Evolutionary conservation across 306 rosid species (phyloP), one percentile per base, ranked within the genome.

Genomic region (Clitoria ternatea): DNA sequence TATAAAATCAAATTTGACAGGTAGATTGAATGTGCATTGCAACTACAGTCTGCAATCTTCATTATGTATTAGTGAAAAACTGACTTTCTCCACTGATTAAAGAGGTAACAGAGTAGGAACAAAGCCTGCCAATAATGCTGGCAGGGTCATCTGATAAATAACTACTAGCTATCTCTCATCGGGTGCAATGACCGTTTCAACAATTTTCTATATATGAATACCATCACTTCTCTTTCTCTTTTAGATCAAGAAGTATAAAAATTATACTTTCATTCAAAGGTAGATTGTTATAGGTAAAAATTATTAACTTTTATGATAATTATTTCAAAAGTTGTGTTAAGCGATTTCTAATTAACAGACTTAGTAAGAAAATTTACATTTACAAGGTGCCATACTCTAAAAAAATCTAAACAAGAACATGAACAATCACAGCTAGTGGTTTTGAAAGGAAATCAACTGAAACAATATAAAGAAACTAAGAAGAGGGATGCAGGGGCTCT

Each of bases 171-270:
- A 27, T 19, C 79, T 40, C 24, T 77, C 72, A 77, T 77, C 64
- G 78, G 74, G 19, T 50, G 66, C 72, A 61, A 40, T 77, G 43
- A 61, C 77, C 72, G 82, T 64, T 59, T 39, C 13, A 76, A 66
- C 54, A 79, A 40, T 43, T 63, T 53, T 40, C 17, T 33, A 59
- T 32, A 2, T 44, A 45, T 44, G 37, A 60, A 29, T 13, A 6
- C 5, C 29, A 14, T 4, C 11, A 0, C 6, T 37, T 53, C 19
- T 13, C 61, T 24, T 23, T 14, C 29, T 24, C 12, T 37, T 18
- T 26, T 0, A 9, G n/a, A n/a, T n/a, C n/a, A n/a, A 10, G 6
- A 22, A 22, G 7, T 55, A 54, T n/a, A n/a, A n/a, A n/a, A n/a
- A n/a, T n/a, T n/a, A n/a, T n/a, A n/a, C n/a, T n/a, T n/a, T n/a